Percentiles rank a stretch among this genome's conserved stretches.
phyloP scores from a whole-genome alignment of 1,139 yeast species.

The Debaryomyces udenii region DNA sequence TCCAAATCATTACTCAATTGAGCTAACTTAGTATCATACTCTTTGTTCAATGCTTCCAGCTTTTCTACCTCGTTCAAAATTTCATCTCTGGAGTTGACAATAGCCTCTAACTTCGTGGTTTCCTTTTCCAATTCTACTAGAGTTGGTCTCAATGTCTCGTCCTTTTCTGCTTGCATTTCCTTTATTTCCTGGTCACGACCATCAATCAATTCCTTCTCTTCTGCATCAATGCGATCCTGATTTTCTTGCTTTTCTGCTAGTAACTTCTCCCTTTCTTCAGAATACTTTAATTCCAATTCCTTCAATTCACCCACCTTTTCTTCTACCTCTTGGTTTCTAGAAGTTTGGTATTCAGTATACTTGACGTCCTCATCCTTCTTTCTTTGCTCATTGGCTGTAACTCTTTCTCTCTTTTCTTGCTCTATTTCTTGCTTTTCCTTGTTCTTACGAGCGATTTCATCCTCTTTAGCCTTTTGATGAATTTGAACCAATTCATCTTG shows the following conservation, averaged over 20 bases:
- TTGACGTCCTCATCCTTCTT: slow-evolving; percentile 45
- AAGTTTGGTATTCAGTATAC: slow-evolving; percentile 32
- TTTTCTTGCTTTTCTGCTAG: slow-evolving; percentile 43
- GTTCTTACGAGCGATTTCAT: slow-evolving; percentile 53
- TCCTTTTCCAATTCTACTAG: slow-evolving; percentile 46
- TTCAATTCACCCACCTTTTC: slow-evolving; percentile 38
- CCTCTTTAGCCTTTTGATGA: slow-evolving; percentile 53
- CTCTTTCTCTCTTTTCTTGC: slow-evolving; percentile 42
- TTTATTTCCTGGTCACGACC: slow-evolving; percentile 48
- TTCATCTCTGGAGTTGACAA: slow-evolving; percentile 43
- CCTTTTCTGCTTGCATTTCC: slow-evolving; percentile 49
- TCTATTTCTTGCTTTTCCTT: slow-evolving; percentile 44
- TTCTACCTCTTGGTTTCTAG: slow-evolving; percentile 42
- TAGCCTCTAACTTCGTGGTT: slow-evolving; percentile 40
- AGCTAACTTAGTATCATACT: slow-evolving; percentile 36
- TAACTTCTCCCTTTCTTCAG: slow-evolving; percentile 42
- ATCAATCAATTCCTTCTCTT: slow-evolving; percentile 44
- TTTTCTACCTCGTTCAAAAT: slow-evolving; percentile 38
- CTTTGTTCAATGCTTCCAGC: slow-evolving; percentile 36
- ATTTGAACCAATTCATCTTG: slow-evolving; percentile 36
- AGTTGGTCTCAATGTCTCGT: slow-evolving; percentile 43
- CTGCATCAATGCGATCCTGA: slow-evolving; percentile 44
- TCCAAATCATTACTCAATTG: slow-evolving; percentile 42
- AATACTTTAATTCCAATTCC: slow-evolving; percentile 35
- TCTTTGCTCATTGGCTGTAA: slow-evolving; percentile 41